These are phyloP conservation scores for Diaporthe humulicola DNA, from an alignment of 2,329 filamentous ascomycete species.

Conservation along the genomic window DNA sequence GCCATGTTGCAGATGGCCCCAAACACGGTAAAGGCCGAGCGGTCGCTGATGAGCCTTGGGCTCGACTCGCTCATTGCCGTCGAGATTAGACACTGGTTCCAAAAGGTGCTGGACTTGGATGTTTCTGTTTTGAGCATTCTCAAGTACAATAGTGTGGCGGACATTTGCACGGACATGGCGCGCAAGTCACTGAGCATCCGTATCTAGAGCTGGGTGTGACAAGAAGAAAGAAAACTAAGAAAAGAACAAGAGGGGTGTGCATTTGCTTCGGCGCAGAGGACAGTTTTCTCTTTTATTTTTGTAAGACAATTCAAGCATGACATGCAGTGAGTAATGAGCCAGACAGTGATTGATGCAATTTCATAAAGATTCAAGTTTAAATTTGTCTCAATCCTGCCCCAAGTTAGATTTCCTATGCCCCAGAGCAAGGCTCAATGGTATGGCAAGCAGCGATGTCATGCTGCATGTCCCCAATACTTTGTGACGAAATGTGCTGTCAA, in stretches of 20 bases:
- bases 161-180: not conserved
- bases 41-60: slow-evolving; percentile 41
- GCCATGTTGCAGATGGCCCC: slow-evolving; percentile 2
- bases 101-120: slow-evolving; percentile 55
- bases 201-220: not conserved
- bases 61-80: slow-evolving; percentile 44
- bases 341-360: not conserved
- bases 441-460: no score
- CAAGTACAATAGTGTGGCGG: not conserved
- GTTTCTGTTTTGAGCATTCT: slow-evolving; percentile 59
- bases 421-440: not conserved
- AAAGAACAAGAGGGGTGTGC: not conserved
- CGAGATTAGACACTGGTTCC: slow-evolving; percentile 59
- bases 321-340: not conserved
- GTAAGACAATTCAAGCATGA: no score
- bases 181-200: not conserved
- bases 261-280: not conserved
- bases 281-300: not conserved
- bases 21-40: not conserved
- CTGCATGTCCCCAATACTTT: no score
- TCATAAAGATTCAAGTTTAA: not conserved
- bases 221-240: not conserved
- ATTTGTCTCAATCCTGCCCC: not conserved
- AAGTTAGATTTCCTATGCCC: not conserved
- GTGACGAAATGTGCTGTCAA: no score